These are phyloP conservation scores for Hymenotorrendiella dingleyae DNA, from an alignment of 2,329 filamentous ascomycete genomes.

Conservation along the genomic window DNA sequence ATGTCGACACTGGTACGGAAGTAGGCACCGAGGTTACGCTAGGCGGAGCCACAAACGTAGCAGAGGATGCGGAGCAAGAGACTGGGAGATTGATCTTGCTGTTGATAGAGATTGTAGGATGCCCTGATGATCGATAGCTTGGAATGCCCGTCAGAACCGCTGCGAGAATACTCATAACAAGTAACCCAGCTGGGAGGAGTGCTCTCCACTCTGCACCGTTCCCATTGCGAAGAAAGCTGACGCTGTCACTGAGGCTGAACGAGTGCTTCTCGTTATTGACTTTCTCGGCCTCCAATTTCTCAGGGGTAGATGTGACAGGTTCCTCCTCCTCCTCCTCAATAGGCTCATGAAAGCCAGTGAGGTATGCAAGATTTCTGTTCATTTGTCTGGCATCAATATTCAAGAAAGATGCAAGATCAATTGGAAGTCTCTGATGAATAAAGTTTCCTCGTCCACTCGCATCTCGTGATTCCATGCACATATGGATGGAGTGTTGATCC, in stretches of 20 bases:
- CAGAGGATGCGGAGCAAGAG: slow-evolving; percentile 19
- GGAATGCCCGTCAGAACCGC: slow-evolving; percentile 19
- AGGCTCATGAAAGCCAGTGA: slow-evolving; percentile 34
- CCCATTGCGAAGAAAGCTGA: slow-evolving; percentile 15
- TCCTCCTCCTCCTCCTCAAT: slow-evolving; percentile 5
- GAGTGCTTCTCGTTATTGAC: slow-evolving; percentile 21
- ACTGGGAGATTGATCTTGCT: slow-evolving; percentile 26
- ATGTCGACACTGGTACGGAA: slow-evolving; percentile 21
- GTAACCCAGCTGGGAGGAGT: slow-evolving; percentile 20
- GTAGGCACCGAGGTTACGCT: slow-evolving; percentile 23
- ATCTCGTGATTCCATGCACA: slow-evolving; percentile 41
- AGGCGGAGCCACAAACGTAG: slow-evolving; percentile 12
- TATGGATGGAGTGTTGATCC: slow-evolving; percentile 40
- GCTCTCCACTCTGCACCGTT: slow-evolving; percentile 21
- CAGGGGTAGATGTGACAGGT: slow-evolving; percentile 3
- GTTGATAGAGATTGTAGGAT: slow-evolving; percentile 29
- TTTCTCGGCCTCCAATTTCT: too few species aligned
- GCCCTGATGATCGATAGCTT: slow-evolving; percentile 17
- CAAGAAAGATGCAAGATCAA: slow-evolving; percentile 43
- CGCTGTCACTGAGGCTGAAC: slow-evolving; percentile 13
- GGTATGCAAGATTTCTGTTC: slow-evolving; percentile 46
- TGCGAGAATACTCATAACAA: slow-evolving; percentile 22
- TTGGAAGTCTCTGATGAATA: slow-evolving; percentile 39
- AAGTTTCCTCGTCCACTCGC: slow-evolving; percentile 30
- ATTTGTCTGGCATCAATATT: slow-evolving; percentile 47